These are phyloP conservation scores for Phytopythium ostracodes DNA, from an alignment of 352 stramenopile species.

Conservation along the genomic window DNA sequence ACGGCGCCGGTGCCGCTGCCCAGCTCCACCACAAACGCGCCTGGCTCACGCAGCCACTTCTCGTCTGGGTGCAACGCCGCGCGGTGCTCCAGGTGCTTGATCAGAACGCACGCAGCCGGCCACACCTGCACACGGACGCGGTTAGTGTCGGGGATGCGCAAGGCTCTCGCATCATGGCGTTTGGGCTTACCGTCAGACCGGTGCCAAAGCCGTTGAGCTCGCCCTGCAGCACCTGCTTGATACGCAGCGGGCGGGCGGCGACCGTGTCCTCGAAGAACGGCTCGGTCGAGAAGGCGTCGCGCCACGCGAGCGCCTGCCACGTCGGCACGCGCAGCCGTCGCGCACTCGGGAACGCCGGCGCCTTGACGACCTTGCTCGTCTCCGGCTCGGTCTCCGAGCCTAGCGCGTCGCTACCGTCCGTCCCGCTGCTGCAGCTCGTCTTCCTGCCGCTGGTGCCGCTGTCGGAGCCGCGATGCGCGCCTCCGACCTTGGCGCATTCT, in stretches of 20 bases:
- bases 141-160: not conserved
- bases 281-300: constrained; percentile 62
- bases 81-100: constrained; percentile 77
- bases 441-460: not conserved
- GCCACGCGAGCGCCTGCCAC: constrained; percentile 76
- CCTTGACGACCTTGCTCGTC: not conserved
- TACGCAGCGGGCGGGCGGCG: constrained; percentile 31
- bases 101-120: constrained; percentile 73
- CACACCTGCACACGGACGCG: constrained; percentile 35
- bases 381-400: not conserved
- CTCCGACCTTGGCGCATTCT: not conserved
- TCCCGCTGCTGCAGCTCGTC: not conserved
- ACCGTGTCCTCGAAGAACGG: constrained; percentile 60
- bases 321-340: constrained; percentile 8
- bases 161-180: not conserved
- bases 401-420: not conserved
- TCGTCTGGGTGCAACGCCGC: constrained; percentile 16
- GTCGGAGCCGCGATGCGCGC: not conserved
- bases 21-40: constrained; percentile 80
- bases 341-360: not conserved
- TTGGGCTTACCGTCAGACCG: constrained; percentile 43
- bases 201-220: constrained; percentile 81
- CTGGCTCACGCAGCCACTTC: constrained; percentile 6
- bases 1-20: constrained; percentile 91
- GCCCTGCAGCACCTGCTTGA: constrained; percentile 75